Conservation (phyloP, 768 basidiomycete species). For the Pisolithus marmoratus region DNA sequence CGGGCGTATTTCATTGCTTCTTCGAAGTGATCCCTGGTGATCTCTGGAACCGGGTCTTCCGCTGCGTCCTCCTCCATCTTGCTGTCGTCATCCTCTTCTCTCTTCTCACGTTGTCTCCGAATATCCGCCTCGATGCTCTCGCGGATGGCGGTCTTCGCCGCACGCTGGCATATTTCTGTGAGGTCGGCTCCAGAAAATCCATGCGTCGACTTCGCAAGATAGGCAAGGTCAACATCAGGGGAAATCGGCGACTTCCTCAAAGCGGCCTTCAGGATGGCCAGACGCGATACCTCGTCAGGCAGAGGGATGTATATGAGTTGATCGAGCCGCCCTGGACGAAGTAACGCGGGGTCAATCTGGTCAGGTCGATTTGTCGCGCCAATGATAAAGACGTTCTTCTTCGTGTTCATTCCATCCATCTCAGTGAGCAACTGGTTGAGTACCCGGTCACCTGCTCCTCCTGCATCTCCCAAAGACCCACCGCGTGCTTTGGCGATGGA, state of each 20-base stretch:
- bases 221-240: conserved; percentile 72
- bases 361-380: conserved; percentile 96
- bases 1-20: conserved; percentile 98
- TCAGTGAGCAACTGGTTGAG: conserved; percentile 96
- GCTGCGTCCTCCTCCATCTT: conserved; percentile 66
- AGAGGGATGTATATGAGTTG: conserved; percentile 99
- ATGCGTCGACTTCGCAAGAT: conserved; percentile 88
- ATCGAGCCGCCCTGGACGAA: conserved; percentile 97
- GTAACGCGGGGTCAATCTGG: conserved; percentile 88
- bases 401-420: conserved; percentile 98
- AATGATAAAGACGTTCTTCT: conserved; percentile 98
- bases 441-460: conserved; percentile 96
- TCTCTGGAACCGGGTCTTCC: conserved; percentile 88
- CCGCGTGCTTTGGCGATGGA: conserved; percentile 98
- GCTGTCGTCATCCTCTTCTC: conserved; percentile 70
- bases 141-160: conserved; percentile 94
- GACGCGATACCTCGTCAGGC: conserved; percentile 87
- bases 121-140: conserved; percentile 94
- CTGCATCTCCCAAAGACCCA: conserved; percentile 75
- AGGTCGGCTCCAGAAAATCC: conserved; percentile 99
- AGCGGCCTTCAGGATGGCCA: conserved; percentile 85
- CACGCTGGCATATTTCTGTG: conserved; percentile 98
- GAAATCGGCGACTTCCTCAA: conserved; percentile 93
- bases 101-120: conserved; percentile 65
- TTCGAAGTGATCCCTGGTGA: conserved; percentile 91